Evolutionary conservation across 2,329 filamentous ascomycete species (phyloP), one percentile per base, ranked within the genome.

Genomic region (Atkinsonella hypoxylon): DNA sequence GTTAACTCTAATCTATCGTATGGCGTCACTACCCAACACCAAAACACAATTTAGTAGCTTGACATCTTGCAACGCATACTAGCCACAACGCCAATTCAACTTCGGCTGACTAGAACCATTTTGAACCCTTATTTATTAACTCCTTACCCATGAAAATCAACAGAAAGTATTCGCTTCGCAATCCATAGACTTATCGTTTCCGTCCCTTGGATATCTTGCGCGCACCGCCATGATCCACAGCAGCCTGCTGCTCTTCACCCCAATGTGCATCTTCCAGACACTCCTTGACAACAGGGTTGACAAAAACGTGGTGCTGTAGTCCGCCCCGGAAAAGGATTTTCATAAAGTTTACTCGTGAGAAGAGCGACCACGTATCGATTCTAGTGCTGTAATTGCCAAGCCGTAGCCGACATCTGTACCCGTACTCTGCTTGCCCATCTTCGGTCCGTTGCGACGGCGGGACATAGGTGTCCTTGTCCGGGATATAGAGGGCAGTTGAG

Each of bases 331-430:
- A 69, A 1, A 78, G 53, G 4, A 64, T 63, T 57, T 71, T 74
- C 51, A 79, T 66, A 58, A 73, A 67, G 44, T 71, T 66, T n/a
- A 76, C 65, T 18, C 75, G 66, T 17, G 70, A 68, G 30, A 70
- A 71, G 13, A 77, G 64, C 9, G 73, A 72, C 76, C 76, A 80
- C 1, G 70, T 70, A 51, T 77, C 70, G 47, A 79, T 72, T 42
- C 65, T 56, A 56, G 77, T 64, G 39, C 67, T 62, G 53, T 69
- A 63, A 45, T 72, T 70, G 15, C 72, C 68, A 6, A 77, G 65
- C 36, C 71, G 70, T n/a, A 78, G 61, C 54, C 70, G 75, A 55
- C 75, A 68, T 8, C 75, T 69, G 53, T 79, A 78, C 3, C 76
- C 75, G 53, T 77, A 76, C 53, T 77, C 74, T 32, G 66, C 63